These are phyloP conservation scores for Fusarium sp. DNA, from an alignment of 2,329 filamentous ascomycete genomes.

Conservation along the genomic window DNA sequence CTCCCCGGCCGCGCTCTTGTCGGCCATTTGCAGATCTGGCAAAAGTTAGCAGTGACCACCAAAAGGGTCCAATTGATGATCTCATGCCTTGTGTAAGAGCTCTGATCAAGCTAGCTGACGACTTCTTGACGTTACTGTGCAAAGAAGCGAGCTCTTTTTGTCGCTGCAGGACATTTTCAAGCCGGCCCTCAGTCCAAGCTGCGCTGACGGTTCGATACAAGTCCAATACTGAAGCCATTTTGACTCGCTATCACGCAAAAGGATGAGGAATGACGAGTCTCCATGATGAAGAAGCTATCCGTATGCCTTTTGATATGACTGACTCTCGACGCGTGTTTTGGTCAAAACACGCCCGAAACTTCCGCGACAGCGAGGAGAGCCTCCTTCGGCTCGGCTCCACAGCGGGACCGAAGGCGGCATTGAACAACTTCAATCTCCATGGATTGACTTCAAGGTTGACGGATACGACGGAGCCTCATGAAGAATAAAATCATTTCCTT, in stretches of 20 bases:
- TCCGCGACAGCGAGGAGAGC: neutral
- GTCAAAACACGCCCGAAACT: neutral
- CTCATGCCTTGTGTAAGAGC: neutral
- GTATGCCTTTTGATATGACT: neutral
- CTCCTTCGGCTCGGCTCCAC: neutral
- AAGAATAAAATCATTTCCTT: neutral
- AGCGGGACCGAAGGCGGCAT: neutral
- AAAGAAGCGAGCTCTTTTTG: conserved; percentile 9
- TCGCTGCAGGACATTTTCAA: conserved; percentile 8
- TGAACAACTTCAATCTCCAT: neutral
- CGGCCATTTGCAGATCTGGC: neutral
- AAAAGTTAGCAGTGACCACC: neutral
- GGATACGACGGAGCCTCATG: neutral
- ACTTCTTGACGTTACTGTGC: neutral
- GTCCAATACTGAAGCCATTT: conserved; percentile 63
- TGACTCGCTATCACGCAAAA: neutral
- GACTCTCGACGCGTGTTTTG: neutral
- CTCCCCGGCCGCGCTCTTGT: conserved; percentile 3
- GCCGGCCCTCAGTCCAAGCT: neutral
- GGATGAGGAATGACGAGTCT: neutral
- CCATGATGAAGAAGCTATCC: neutral
- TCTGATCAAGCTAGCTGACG: neutral
- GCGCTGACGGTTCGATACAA: neutral
- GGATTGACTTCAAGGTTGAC: neutral
- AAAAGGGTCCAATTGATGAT: no score